Base-by-base conservation (phyloP, 2,329 filamentous ascomycete species). In the Sporothrix pseudoabietina region DNA sequence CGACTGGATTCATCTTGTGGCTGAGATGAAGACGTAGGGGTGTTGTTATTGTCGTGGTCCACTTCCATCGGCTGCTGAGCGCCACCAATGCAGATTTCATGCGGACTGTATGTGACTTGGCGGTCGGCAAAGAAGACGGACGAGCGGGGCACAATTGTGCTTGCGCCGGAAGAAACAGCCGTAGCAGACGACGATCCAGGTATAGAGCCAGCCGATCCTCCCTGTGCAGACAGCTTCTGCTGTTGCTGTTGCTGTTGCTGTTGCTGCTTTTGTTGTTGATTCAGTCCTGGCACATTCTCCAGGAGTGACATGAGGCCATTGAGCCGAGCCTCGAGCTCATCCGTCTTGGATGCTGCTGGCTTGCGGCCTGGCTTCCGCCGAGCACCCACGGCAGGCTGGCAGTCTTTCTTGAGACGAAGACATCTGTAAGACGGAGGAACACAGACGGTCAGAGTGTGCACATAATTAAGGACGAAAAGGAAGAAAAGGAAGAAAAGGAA, bases 291-390 rank as follows among this genome's bases (percentile, higher is more conserved):
- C 39, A 69, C 70, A 5, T 68, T 57, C 10, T 55, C 73, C 3
- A 74, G 26, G 35, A 74, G n/a, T 9, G 41, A 65, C 65, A 72
- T 63, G n/a, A 74, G 65, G n/a, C 70, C 73, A 44, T 74, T 41
- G 3, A 74, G 70, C 10, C 73, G 73, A 8, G 61, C 63, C 65
- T 74, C 73, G n/a, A 74, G 65, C 44, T 69, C 44, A 14, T 72
- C 73, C 5, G 73, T 72, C 57, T 63, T 63, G 70, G 71, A 72
- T 4, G 70, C 35, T 6, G 44, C 55, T 19, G 65, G 73, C 35
- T 72, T 74, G 32, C 70, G 73, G 35, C 73, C 71, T 5, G 71
- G 70, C 9, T 74, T 74, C 10, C 70, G 73, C 1, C 73, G 73
- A 9, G 47, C 70, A n/a, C 71, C 71, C 6, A 59, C 41, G 0